phyloP scores from a whole-genome alignment of 371 early-diverging fungal genomes.

The Nematocida minor region DNA sequence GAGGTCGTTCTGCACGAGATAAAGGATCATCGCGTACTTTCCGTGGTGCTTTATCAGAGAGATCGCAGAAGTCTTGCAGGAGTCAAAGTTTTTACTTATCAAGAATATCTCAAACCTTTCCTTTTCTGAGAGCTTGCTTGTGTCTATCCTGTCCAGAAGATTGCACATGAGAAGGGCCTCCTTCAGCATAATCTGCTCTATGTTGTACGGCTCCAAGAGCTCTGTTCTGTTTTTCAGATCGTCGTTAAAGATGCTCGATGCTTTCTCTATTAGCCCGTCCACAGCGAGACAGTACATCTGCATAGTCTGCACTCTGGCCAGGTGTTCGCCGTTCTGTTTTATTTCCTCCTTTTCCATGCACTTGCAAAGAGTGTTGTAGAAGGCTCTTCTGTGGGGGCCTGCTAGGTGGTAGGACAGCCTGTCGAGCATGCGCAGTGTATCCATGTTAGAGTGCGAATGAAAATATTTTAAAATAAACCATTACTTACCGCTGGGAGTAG shows the following conservation, averaged over 20 bases:
- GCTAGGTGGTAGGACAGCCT: conserved; percentile 6
- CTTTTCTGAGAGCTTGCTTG: background rate
- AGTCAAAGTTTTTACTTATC: background rate
- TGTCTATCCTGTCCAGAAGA: background rate
- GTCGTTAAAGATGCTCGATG: background rate
- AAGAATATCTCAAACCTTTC: conserved; percentile 7
- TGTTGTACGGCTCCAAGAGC: background rate
- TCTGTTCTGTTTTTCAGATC: background rate
- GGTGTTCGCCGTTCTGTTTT: background rate
- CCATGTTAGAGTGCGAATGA: background rate
- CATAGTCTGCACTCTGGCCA: background rate
- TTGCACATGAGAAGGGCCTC: background rate
- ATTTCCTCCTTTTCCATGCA: background rate
- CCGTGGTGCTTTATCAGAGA: background rate
- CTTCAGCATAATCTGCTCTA: background rate
- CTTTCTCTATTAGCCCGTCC: conserved; percentile 1
- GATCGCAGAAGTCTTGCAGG: background rate
- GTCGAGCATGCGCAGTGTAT: background rate
- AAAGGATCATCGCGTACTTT: background rate
- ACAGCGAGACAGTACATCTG: conserved; percentile 17
- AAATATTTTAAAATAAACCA: background rate
- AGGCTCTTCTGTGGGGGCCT: conserved; percentile 4
- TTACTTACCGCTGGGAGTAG: too few relatives aligned
- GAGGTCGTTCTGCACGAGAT: background rate
- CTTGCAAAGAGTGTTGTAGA: background rate